phyloP scores from a whole-genome alignment of 1,139 yeast species.

The Saccharomyces hybrid region DNA sequence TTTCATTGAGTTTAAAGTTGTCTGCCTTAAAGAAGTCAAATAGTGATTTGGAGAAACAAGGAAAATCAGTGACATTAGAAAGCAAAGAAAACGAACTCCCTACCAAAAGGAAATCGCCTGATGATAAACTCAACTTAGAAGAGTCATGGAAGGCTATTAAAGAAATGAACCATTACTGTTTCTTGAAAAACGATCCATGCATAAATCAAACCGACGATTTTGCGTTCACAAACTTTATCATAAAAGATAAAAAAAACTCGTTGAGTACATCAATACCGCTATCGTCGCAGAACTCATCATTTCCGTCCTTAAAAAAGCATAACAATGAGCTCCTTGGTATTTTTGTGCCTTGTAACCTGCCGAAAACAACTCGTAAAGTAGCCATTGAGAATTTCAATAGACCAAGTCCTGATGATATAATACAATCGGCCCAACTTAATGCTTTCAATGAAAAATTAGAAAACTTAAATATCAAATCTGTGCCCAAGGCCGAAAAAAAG shows the following conservation, averaged over 20 bases:
- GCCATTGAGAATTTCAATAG: conserved; percentile 49
- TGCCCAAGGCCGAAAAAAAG: not conserved
- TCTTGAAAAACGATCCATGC: not conserved
- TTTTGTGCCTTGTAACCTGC: conserved; percentile 17
- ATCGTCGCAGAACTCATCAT: not conserved
- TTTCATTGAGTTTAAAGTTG: conserved; percentile 5
- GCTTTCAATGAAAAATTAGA: conserved; percentile 37
- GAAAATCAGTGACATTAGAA: not conserved
- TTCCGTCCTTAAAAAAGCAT: conserved; percentile 12
- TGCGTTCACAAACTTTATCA: not conserved
- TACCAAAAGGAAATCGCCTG: not conserved
- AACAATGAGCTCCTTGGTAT: conserved; percentile 16
- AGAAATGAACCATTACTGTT: not conserved
- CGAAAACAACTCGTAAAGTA: conserved; percentile 30
- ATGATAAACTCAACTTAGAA: not conserved
- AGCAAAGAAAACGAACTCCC: not conserved
- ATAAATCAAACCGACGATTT: not conserved
- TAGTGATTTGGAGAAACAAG: not conserved
- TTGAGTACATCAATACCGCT: not conserved
- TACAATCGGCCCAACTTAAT: conserved; percentile 51
- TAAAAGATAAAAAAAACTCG: not conserved
- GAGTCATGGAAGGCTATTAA: not conserved
- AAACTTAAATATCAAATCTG: conserved; percentile 6
- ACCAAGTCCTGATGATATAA: conserved; percentile 81
- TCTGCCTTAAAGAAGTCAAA: conserved; percentile 6